phyloP scores from a whole-genome alignment of 441 rosid genomes.

The Populus hybrid region DNA sequence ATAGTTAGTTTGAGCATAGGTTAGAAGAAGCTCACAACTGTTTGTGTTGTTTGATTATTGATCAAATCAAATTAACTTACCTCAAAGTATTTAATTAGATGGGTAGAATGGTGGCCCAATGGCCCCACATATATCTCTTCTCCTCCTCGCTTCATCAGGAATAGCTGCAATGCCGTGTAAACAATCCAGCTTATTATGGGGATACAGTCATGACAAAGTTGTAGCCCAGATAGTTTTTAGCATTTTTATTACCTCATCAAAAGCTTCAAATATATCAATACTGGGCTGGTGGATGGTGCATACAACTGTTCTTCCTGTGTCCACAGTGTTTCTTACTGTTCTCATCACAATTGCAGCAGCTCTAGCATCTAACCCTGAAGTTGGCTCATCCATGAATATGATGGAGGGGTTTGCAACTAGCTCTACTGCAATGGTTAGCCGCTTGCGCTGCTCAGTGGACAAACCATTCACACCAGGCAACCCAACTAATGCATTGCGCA shows the following conservation, averaged over 20 bases:
- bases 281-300: constrained; percentile 93
- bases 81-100: constrained; percentile 66
- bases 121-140: constrained; percentile 81
- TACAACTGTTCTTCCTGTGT: constrained; percentile 80
- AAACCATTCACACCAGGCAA: constrained; percentile 77
- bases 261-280: constrained; percentile 80
- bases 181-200: background rate
- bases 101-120: constrained; percentile 57
- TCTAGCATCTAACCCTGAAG: constrained; percentile 78
- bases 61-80: constrained; percentile 21
- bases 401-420: constrained; percentile 77
- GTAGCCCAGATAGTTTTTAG: background rate
- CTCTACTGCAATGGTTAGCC: constrained; percentile 78
- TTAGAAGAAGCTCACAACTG: no score
- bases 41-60: background rate
- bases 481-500: constrained; percentile 58
- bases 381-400: constrained; percentile 88
- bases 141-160: constrained; percentile 76
- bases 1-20: background rate
- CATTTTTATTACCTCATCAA: constrained; percentile 52
- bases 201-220: background rate
- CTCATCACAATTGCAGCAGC: constrained; percentile 91
- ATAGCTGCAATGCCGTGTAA: constrained; percentile 35
- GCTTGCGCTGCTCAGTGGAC: constrained; percentile 74
- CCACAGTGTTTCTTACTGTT: constrained; percentile 76